Base-by-base conservation (phyloP, 441 rosid species). In the Bocquillonia castaneifolia region DNA sequence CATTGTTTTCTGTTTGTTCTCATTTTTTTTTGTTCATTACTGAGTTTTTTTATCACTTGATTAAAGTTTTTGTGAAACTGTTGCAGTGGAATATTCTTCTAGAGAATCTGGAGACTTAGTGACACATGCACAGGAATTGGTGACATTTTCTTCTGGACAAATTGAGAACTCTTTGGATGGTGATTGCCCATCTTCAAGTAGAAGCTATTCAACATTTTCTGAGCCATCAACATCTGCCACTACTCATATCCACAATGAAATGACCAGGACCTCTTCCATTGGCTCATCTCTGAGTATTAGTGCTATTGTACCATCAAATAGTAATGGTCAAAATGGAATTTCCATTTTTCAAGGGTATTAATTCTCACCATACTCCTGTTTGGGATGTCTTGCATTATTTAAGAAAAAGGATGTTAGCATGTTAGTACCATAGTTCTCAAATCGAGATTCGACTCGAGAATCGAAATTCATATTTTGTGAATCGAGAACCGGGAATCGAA, bases 301-400 rank as follows among this genome's bases (percentile, higher is more conserved):
- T 70, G 80, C 84, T 5, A 74, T 83, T 47, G 85, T 84, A 61
- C 68, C 76, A 71, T 83, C 90, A 29, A 82, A 74, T 83, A 48
- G 51, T 25, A 48, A 62, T n/a, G 79, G 76, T 56, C 72, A 72
- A 42, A 82, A 68, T 53, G 98, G 96, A 63, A 74, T 84, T 63
- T 86, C 96, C 2, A 54, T 91, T 53, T 91, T 93, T 63, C 86
- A 91, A 76, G 94, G 96, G 97, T 91, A 91, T 18, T 72, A 71
- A 17, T 61, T 72, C 47, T 59, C n/a, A n/a, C 56, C 63, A 12
- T 59, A 25, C 68, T 44, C 10, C 67, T 67, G 26, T 72, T 66
- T 56, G 47, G 47, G 66, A 51, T 70, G 2, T 75, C 48, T 59
- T 59, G 60, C 69, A 48, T 73, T 20, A 22, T 53, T 66, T 7